Evolutionary conservation across 1,284 basidiomycete species (phyloP), one percentile per base, ranked within the genome.

Genomic region (Irpex sp.): DNA sequence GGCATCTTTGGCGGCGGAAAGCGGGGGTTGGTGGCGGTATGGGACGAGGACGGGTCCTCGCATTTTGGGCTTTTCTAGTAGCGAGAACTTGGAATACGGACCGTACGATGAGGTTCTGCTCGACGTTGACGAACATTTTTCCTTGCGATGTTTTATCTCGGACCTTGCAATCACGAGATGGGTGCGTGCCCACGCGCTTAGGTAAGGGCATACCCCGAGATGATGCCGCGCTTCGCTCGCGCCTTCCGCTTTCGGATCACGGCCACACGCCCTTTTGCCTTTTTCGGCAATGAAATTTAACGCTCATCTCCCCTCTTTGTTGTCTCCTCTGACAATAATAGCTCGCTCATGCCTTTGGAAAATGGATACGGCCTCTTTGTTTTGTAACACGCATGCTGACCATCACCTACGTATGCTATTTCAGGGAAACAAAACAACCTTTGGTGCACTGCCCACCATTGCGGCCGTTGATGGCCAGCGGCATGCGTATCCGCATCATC

Each of bases 1-100:
- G 69, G 63, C 73, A 74, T 45, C 39, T 12, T 75, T 33, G 59
- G 64, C 36, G 28, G 51, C 56, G 55, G 23, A 35, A 42, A 56
- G 23, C 52, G 16, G 33, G 39, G 57, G 58, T 28, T 37, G 55
- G 36, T 49, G 52, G 12, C 21, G 52, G 56, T 56, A 33, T 19
- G 57, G 18, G 55, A 39, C 23, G 35, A 56, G 52, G 33, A 28
- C 5, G 45, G 7, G 19, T 36, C 21, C 39, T 12, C 19, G 57
- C 33, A 35, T 45, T 47, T 37, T 39, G 36, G n/a, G 54, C 39
- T 48, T 57, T 39, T 47, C 36, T 33, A 33, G 28, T 33, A 33
- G 28, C 28, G 28, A 33, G 28, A 33, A 33, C 28, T 33, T 33
- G 28, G 28, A 33, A 33, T 33, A 49, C 57, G 57, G 57, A 48